Evolutionary conservation across 2,329 filamentous ascomycete genomes (phyloP), one percentile per base, ranked within the genome.

Genomic region (Neonectria neomacrospora): DNA sequence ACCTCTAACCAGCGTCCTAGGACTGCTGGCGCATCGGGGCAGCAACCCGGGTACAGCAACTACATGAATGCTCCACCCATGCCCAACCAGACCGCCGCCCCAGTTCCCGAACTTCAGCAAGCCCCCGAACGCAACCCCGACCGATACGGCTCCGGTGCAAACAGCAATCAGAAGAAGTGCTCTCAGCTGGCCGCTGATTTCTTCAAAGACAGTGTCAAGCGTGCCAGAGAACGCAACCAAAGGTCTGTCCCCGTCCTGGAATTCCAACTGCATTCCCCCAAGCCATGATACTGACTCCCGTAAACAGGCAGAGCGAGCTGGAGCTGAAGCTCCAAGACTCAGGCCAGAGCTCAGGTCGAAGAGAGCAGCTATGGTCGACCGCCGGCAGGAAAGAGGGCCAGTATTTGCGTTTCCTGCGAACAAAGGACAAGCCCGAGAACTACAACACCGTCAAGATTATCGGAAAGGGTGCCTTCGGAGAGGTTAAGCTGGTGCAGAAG

Each of bases 201-300:
- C 83, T 99, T 98, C 88, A 96, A 97, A 81, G 95, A 99, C 80
- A 98, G 95, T 77, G 96, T 99, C 59, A 95, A 97, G 84, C 89
- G 96, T 73, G 96, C 96, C 54, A 88, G 95, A 71, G 96, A 98
- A 81, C 90, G 96, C 63, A 99, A 99, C 79, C 90, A 96, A 79
- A 91, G 94, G 94, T 97, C 81, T 72, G 86, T 77, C 39, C 48
- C 39, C 18, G 10, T 20, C 28, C n/a, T 16, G 14, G 12, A 37
- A 41, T 37, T 14, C 34, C 30, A 20, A 39, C 34, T 48, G 20
- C n/a, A 48, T 48, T 20, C 14, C 18, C 51, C 11, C 32, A 23
- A 28, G 37, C 7, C 28, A 12, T 42, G 34, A 26, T 45, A 44
- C 69, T 73, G 50, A 66, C 55, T 52, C n/a, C 30, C 12, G n/a